Base-by-base conservation (phyloP, 2,329 filamentous ascomycete species). In the Fusarium sp. region DNA sequence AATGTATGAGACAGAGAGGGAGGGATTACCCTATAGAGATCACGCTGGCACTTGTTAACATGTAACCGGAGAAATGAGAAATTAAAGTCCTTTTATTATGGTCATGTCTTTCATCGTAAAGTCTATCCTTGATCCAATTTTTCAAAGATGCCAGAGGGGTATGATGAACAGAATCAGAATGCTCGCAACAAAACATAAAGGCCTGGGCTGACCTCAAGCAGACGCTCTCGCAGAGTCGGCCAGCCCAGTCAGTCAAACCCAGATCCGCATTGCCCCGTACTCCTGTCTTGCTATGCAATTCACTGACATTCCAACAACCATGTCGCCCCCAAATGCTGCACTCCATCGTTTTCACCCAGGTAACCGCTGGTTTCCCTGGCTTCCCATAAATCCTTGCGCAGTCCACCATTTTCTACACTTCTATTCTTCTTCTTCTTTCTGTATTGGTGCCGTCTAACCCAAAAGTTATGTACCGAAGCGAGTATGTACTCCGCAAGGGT, bases 231-330 rank as follows among this genome's bases (percentile, higher is more conserved):
- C 51, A 59, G 74, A 57, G 66, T 63, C 31, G 54, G 63, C 41
- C 67, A 60, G 63, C 67, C 70, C 55, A 60, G 65, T 67, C 68
- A 49, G 63, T 69, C 68, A 52, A 56, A 63, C 66, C 66, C 72
- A 55, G 57, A 64, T 75, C 69, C 73, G 52, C 69, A 70, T 60
- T 76, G 71, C 71, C 66, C 72, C 62, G 66, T 75, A 78, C 76
- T 78, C 76, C 76, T 74, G 68, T 77, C 70, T 77, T 73, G 71
- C 73, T 68, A 77, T 76, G 78, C 78, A 79, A 76, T 77, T 73
- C 72, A 71, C 69, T 67, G 51, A 67, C 77, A 78, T 78, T 79
- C 78, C 77, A 79, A 74, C 75, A 75, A 73, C 69, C 70, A 69
- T 73, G 51, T 74, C 73, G 69, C 72, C 72, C 72, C 76, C 71